Base-by-base conservation (phyloP, 1,284 basidiomycete species). In the Tylopilus orsonianus region DNA sequence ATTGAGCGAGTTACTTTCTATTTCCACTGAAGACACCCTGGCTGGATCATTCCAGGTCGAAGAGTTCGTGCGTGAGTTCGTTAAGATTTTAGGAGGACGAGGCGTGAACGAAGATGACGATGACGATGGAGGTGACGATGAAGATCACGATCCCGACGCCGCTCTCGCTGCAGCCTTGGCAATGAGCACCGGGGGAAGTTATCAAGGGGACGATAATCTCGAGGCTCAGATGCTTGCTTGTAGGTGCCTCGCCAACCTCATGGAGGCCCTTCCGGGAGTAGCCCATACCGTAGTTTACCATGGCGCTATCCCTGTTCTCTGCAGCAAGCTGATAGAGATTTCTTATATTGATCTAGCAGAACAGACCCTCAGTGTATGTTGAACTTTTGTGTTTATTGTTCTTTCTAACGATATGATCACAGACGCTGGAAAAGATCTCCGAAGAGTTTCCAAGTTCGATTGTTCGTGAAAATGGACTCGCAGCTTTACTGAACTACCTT, bases 391-490 rank as follows among this genome's bases (percentile, higher is more conserved):
- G 27, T 52, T 43, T 32, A 35, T 48, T 22, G 40, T 36, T 23
- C 38, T 48, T 45, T 23, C 60, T 62, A 55, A 65, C 57, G 24
- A 56, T 55, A 49, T 50, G 56, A 48, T 50, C 39, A 45, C 58
- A 96, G 93, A 97, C 94, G 0, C 77, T 97, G 73, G 93, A 97
- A 72, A 97, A 97, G 73, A 94, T 97, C 37, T 95, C 93, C 2
- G 91, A 94, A 66, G 95, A 97, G 68, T 93, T 93, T 59, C 94
- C 95, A 1, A 90, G 89, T 51, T 84, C 93, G 10, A 96, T 97
- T 57, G 93, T 97, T 16, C 85, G 92, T 43, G 94, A 97, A 72
- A 92, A 91, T 44, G 95, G 95, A 33, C 78, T 97, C 16, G 83
- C 88, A 19, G 94, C 94, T 16, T 74, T 97, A 27, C 80, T 97